Conservation (phyloP, 1,284 basidiomycete genomes). For the Vanrija humicola region DNA sequence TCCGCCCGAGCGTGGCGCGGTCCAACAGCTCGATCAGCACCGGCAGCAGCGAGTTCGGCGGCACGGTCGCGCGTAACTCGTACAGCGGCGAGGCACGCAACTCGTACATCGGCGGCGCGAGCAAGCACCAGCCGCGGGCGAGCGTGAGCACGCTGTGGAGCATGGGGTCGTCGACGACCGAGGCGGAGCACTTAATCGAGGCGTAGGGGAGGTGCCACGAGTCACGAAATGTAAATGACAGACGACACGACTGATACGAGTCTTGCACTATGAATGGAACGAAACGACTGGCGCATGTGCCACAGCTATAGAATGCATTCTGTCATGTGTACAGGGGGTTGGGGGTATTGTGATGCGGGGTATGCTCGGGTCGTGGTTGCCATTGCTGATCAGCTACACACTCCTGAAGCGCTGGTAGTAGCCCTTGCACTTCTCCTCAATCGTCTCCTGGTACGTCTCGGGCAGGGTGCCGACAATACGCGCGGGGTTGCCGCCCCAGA, state of each 20-base stretch:
- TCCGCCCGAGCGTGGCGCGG: background rate
- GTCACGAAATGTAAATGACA: background rate
- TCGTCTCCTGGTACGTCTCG: constrained; percentile 80
- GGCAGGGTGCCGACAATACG: constrained; percentile 77
- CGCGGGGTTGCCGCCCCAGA: constrained; percentile 86
- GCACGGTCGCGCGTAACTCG: too few relatives aligned
- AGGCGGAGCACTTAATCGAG: background rate
- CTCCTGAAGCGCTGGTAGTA: constrained; percentile 65
- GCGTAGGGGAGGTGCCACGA: too few relatives aligned
- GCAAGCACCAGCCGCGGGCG: constrained; percentile 1
- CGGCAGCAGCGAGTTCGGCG: background rate
- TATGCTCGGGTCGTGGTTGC: background rate
- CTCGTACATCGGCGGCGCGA: background rate
- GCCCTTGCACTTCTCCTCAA: constrained; percentile 72
- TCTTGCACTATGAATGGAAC: background rate
- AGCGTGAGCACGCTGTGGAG: constrained; percentile 26
- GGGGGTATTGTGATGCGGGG: constrained; percentile 4
- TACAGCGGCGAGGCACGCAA: too few relatives aligned
- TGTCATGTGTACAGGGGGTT: constrained; percentile 2
- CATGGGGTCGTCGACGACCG: constrained; percentile 7
- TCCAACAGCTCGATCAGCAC: background rate
- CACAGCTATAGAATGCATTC: constrained; percentile 1
- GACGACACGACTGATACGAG: background rate
- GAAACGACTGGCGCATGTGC: background rate
- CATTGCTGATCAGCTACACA: constrained; percentile 2